phyloP scores from a whole-genome alignment of 2,329 filamentous ascomycete genomes.

The Paraphaeosphaeria sporulosa region DNA sequence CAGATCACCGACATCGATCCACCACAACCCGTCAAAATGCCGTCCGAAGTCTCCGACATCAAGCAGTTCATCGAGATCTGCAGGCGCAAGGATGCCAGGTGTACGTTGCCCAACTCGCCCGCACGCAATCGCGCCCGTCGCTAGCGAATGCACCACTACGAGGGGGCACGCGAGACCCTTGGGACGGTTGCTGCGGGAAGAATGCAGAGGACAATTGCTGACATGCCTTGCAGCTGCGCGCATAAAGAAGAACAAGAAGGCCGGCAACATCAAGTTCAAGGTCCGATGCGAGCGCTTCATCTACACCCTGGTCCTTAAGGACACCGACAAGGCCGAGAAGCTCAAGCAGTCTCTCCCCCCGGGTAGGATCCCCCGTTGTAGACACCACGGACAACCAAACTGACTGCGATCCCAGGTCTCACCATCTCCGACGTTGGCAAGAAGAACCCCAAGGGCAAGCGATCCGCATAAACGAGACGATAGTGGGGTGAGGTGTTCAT shows the following conservation, averaged over 20 bases:
- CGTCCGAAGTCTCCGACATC: slow-evolving; percentile 97
- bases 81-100: slow-evolving; percentile 98
- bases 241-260: slow-evolving; percentile 87
- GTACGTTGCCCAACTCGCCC: slow-evolving; percentile 67
- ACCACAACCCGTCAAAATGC: slow-evolving; percentile 78
- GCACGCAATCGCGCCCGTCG: background rate
- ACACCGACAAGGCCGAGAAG: slow-evolving; percentile 99
- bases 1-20: slow-evolving; percentile 28
- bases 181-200: background rate
- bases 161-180: background rate
- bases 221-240: slow-evolving; percentile 53
- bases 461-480: slow-evolving; percentile 38
- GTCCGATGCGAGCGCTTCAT: slow-evolving; percentile 96
- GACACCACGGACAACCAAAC: background rate
- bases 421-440: slow-evolving; percentile 67
- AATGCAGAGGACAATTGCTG: slow-evolving; percentile 15
- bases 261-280: slow-evolving; percentile 99
- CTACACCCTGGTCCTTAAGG: slow-evolving; percentile 98
- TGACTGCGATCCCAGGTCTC: slow-evolving; percentile 54
- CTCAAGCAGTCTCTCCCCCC: slow-evolving; percentile 98
- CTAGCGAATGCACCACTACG: background rate
- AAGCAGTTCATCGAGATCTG: slow-evolving; percentile 99
- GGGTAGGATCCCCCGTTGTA: slow-evolving; percentile 67
- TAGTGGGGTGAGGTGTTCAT: slow-evolving; percentile 16
- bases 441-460: slow-evolving; percentile 68